A percentile compares a stretch with the other conserved stretches of the same genome.
Evolutionary conservation across 129 eudicot species (phyloP).

Genomic region (Lactuca saligna): DNA sequence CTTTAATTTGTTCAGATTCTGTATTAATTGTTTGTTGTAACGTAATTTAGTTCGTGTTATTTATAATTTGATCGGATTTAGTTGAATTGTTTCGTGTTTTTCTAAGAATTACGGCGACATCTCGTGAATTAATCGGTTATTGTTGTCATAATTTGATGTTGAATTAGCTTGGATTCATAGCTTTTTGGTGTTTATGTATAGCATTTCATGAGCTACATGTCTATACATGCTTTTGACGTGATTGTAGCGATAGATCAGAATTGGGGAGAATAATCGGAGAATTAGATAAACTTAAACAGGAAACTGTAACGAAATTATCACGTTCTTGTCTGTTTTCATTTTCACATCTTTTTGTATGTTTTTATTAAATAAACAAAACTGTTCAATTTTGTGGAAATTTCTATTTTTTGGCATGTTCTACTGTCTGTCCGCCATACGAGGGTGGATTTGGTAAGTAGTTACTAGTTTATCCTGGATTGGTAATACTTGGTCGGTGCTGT

Average conservation of each 20-base stretch:
- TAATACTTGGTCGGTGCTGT: conserved; percentile 16
- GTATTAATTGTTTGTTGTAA: background rate
- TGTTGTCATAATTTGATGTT: background rate
- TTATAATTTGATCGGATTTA: background rate
- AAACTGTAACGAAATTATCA: background rate
- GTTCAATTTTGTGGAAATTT: background rate
- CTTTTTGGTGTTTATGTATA: background rate
- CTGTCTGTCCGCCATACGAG: conserved; percentile 20
- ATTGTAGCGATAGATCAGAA: conserved; percentile 20
- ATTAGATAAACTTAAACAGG: background rate
- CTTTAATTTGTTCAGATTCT: background rate
- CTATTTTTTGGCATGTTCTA: conserved; percentile 8
- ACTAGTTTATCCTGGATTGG: conserved; percentile 26
- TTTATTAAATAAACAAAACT: conserved; percentile 2
- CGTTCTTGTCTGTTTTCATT: conserved; percentile 11
- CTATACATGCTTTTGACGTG: background rate
- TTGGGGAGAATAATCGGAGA: conserved; percentile 16
- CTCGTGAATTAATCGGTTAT: background rate
- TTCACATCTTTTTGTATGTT: background rate
- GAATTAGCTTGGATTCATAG: background rate
- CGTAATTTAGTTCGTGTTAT: conserved; percentile 3
- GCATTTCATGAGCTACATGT: background rate
- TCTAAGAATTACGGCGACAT: background rate
- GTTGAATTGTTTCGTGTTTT: background rate
- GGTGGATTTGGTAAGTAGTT: conserved; percentile 42